Base-by-base conservation (phyloP, 768 basidiomycete species). In the Scleroderma bovista region DNA sequence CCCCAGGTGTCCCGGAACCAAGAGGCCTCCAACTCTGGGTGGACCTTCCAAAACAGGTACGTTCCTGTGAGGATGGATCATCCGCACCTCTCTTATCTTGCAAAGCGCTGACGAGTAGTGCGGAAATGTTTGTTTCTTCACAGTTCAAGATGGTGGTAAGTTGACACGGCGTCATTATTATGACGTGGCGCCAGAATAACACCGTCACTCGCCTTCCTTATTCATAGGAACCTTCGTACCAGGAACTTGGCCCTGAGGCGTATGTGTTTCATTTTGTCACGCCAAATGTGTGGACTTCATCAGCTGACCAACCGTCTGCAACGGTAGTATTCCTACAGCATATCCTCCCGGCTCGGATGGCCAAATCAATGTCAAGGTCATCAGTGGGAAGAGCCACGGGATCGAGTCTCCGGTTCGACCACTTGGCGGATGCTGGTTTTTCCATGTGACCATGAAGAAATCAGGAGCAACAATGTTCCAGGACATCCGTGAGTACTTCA, bases 371-470 rank as follows among this genome's bases (percentile, higher is more conserved):
- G 75, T 96, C 60, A 89, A 81, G 61, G 85, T 98, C 36, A 89
- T 97, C 57, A 92, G 88, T 54, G 95, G 95, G 6, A 85, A 83
- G 64, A 88, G 89, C 51, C 81, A 93, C 56, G 92, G 88, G 12
- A 75, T 83, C 13, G 85, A 86, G 61, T 93, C 91, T 2, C 93
- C 93, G 23, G 93, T 98, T 20, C 74, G 86, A 43, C 91, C 91
- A 0, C 77, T 93, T 1, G 94, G 94, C 12, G 94, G 94, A 6
- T 94, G 93, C 67, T 94, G 91, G 89, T 96, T 81, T 68, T 84
- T 94, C 70, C 90, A 94, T 61, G 69, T 86, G 53, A 80, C 72
- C 51, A 83, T 94, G 64, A 69, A 75, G 23, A 76, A 76, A 52
- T 75, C 80, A 26, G 82, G 78, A 2, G 73, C 68, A 37, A 61